Conservation (phyloP, 2,329 filamentous ascomycete species). For the Fusarium camptoceras region DNA sequence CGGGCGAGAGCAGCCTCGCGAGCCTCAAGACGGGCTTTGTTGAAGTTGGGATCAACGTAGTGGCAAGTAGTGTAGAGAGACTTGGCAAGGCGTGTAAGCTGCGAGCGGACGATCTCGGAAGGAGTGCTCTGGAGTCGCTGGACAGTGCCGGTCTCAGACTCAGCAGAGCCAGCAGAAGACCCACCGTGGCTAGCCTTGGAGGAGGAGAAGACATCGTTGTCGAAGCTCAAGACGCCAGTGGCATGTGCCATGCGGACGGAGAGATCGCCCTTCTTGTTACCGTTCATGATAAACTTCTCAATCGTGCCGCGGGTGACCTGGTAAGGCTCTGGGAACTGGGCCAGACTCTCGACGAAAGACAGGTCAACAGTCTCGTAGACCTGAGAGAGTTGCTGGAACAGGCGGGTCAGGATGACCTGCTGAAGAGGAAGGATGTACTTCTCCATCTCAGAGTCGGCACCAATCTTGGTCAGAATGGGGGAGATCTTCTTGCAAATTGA, state of each 20-base stretch:
- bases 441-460: slow-evolving; percentile 93
- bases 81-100: slow-evolving; percentile 91
- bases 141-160: slow-evolving; percentile 84
- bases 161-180: slow-evolving; percentile 86
- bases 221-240: slow-evolving; percentile 94
- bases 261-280: slow-evolving; percentile 99
- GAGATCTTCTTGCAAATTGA: slow-evolving; percentile 99
- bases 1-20: slow-evolving; percentile 84
- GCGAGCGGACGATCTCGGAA: slow-evolving; percentile 95
- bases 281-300: slow-evolving; percentile 99
- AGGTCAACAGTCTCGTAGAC: slow-evolving; percentile 99
- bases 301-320: slow-evolving; percentile 90
- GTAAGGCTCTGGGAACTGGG: slow-evolving; percentile 96
- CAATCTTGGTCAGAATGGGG: slow-evolving; percentile 93
- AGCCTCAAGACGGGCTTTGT: slow-evolving; percentile 81
- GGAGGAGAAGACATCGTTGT: slow-evolving; percentile 98
- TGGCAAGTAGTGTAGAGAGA: slow-evolving; percentile 93
- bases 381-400: slow-evolving; percentile 99
- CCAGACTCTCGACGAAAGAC: slow-evolving; percentile 90
- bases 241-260: slow-evolving; percentile 97
- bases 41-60: slow-evolving; percentile 93
- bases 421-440: slow-evolving; percentile 96
- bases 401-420: slow-evolving; percentile 96
- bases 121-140: slow-evolving; percentile 98
- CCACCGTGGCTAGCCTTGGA: slow-evolving; percentile 91